Conservation (phyloP, 345 rosid genomes). For the Bruguiera sexangula region DNA sequence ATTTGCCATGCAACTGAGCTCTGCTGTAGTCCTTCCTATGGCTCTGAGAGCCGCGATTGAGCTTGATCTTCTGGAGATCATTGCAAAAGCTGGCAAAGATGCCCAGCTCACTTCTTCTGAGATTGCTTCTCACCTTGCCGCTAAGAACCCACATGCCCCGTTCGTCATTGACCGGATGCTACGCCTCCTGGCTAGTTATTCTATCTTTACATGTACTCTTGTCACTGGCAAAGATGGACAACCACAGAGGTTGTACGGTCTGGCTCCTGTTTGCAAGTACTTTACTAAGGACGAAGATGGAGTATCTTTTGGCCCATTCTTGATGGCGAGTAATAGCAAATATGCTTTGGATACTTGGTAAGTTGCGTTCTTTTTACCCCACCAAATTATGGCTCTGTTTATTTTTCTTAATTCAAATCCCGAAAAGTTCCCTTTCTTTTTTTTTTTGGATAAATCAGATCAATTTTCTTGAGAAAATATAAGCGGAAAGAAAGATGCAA, state of each 20-base stretch:
- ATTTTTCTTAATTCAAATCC: too few relatives aligned
- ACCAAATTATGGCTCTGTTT: too few relatives aligned
- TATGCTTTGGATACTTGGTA: background rate
- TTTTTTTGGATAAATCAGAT: too few relatives aligned
- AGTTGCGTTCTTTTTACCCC: background rate
- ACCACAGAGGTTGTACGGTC: background rate
- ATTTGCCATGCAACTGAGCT: too few relatives aligned
- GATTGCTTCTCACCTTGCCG: slow-evolving; percentile 4
- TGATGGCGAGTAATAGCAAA: background rate
- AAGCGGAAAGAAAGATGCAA: too few relatives aligned
- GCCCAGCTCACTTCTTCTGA: slow-evolving; percentile 7
- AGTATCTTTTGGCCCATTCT: background rate
- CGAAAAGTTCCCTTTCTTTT: too few relatives aligned
- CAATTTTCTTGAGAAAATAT: too few relatives aligned
- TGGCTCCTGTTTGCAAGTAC: background rate
- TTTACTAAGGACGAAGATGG: background rate
- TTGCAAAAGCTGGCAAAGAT: slow-evolving; percentile 3
- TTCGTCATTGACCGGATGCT: slow-evolving; percentile 3
- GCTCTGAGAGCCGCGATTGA: background rate
- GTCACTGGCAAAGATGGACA: background rate
- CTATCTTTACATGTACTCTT: background rate
- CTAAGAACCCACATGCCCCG: slow-evolving; percentile 6
- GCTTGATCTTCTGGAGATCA: slow-evolving; percentile 6
- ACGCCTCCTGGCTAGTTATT: background rate
- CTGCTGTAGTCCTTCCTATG: too few relatives aligned